Base-by-base conservation (phyloP, 257 asterid genomes). In the Jacaranda mimosifolia region DNA sequence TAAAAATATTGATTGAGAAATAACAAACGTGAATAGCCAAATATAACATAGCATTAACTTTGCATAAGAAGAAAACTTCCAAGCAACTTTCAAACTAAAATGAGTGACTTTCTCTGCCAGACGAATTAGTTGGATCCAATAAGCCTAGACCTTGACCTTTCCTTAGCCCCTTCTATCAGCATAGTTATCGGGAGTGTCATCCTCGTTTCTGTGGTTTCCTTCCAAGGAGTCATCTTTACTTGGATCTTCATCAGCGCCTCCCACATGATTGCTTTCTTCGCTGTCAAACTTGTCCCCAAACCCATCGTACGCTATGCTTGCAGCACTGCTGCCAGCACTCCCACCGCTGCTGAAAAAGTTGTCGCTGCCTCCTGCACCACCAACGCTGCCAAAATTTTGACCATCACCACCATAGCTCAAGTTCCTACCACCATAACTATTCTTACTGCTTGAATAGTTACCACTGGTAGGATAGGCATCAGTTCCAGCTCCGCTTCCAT, bases 151-250 rank as follows among this genome's bases (percentile, higher is more conserved):
- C 32, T 26, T 26, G 32, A 32, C 52, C 19, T 5, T 53, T 53
- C 39, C 36, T 78, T 57, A 84, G 42, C 80, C 89, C 85, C 91
- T 86, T 81, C 85, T 83, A 60, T 81, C 85, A 73, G 86, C 87
- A 40, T 58, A 80, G 75, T 64, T 83, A 45, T 62, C 79, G 35
- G 85, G 51, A 48, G 75, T 69, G 40, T 51, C 83, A 15, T 83
- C 84, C 40, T 26, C 73, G 32, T 83, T 82, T 45, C 80, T 58
- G 75, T 55, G 40, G 74, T 74, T 60, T 77, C 77, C 86, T 43
- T 80, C 60, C 76, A 35, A n/a, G 18, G 77, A 35, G 1, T 68
- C 52, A 26, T 74, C 75, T 36, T 72, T 76, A 73, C 65, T 62
- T 51, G 36, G 35, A 73, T 32, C 66, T 26, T 39, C 89, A 70